Conservation (phyloP, 768 basidiomycete species). For the Termitomyces sp. region DNA sequence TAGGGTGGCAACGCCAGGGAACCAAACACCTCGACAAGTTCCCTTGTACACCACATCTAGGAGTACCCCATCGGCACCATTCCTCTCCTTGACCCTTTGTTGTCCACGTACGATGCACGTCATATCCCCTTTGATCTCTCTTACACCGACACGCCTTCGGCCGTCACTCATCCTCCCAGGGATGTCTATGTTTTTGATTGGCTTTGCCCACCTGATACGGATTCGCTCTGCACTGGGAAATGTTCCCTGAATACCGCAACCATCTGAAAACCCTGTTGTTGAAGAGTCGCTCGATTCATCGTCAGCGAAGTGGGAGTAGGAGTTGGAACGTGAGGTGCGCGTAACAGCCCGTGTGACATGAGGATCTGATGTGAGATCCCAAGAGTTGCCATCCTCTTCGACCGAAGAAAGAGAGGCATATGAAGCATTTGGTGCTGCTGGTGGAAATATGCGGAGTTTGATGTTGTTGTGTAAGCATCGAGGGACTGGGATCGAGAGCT, state of each 20-base stretch:
- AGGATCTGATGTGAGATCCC: conserved; percentile 79
- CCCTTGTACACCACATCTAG: conserved; percentile 71
- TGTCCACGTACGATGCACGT: conserved; percentile 55
- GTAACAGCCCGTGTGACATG: conserved; percentile 57
- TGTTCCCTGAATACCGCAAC: conserved; percentile 68
- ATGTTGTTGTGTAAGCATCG: conserved; percentile 77
- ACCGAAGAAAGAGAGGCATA: conserved; percentile 74
- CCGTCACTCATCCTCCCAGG: conserved; percentile 43
- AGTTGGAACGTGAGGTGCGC: conserved; percentile 51
- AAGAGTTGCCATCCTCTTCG: conserved; percentile 64
- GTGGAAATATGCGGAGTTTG: conserved; percentile 71
- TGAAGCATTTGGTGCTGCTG: conserved; percentile 49
- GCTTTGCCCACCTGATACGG: conserved; percentile 76
- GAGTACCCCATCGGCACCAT: conserved; percentile 48
- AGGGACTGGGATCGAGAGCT: conserved; percentile 78
- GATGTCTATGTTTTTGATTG: conserved; percentile 44
- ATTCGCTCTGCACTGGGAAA: conserved; percentile 77
- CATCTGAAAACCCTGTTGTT: conserved; percentile 51
- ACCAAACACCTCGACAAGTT: conserved; percentile 76
- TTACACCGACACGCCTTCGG: conserved; percentile 67
- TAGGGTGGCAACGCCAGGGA: conserved; percentile 78
- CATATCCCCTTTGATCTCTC: conserved; percentile 67
- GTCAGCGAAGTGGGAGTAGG: conserved; percentile 72
- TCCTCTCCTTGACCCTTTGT: conserved; percentile 31
- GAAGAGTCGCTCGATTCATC: conserved; percentile 79